Percentiles rank a stretch among this genome's conserved stretches.
Evolutionary conservation across 495 filamentous ascomycete species (phyloP).

Genomic region (Talaromyces proteolyticus): DNA sequence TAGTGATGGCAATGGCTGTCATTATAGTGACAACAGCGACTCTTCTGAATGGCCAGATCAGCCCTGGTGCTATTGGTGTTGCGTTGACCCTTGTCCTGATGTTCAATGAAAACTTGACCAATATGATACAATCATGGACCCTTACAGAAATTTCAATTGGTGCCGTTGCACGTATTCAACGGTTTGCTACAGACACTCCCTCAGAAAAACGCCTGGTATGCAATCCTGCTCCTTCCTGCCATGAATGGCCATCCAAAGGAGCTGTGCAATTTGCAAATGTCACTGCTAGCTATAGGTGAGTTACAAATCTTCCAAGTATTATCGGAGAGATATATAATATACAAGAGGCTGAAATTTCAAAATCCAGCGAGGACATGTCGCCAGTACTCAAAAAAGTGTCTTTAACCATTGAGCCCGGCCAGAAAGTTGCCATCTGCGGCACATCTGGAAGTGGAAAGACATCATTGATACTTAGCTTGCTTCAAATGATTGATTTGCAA

Average conservation of each 20-base stretch:
- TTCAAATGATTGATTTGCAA: constrained; percentile 8
- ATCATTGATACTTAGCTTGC: constrained; percentile 8
- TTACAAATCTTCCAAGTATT: not conserved
- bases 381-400: constrained; percentile 13
- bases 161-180: constrained; percentile 36
- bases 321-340: not conserved
- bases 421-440: constrained; percentile 33
- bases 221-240: constrained; percentile 1
- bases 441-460: constrained; percentile 31
- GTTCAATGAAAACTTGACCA: constrained; percentile 39
- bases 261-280: constrained; percentile 17
- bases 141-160: constrained; percentile 47
- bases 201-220: constrained; percentile 17
- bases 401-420: constrained; percentile 17
- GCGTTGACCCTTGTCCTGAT: constrained; percentile 51
- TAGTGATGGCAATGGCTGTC: constrained; percentile 34
- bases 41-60: constrained; percentile 10
- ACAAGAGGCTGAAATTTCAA: not conserved
- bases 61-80: constrained; percentile 40
- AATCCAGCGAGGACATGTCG: constrained; percentile 1
- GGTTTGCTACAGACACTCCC: constrained; percentile 26
- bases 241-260: constrained; percentile 22
- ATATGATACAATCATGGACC: constrained; percentile 41
- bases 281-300: constrained; percentile 14
- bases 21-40: constrained; percentile 14